Evolutionary conservation across 2,329 filamentous ascomycete genomes (phyloP), one percentile per base, ranked within the genome.

Genomic region (Pseudopyrenochaeta lycopersici): DNA sequence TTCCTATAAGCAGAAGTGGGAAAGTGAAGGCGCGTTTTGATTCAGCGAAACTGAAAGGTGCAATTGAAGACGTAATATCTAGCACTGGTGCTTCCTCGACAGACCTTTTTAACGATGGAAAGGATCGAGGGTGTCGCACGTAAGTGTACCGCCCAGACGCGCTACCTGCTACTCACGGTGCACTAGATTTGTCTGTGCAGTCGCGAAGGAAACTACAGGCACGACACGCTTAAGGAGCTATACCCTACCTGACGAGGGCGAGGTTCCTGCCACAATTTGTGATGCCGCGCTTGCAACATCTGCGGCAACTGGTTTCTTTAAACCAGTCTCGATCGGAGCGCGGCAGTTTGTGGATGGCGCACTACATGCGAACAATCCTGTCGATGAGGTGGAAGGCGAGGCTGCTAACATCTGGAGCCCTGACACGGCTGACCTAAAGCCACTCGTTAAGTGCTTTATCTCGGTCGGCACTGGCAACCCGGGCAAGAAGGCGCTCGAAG

Each of bases 351-450:
- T 79, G 12, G 81, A 83, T 55, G 80, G 78, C 9, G 54, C 41
- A 3, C 11, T 57, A 2, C 49, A 52, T 12, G 52, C 52, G 2
- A 84, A 83, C 60, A 84, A 83, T 49, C 82, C 81, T 1, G 64
- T 79, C 7, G 56, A 66, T 7, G 56, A 72, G 18, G 58, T 81
- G 1, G 78, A 73, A 72, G 70, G 67, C 14, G 71, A 81, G 57
- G 32, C 60, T 1, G 39, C 41, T 1, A 47, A 60, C 17, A 48
- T 62, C 46, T 56, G 56, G 52, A 38, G 56, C 33, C 10, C 33
- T 10, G 46, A 30, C 1, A 46, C 6, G 10, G 50, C 41, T 3
- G 43, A 55, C 15, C 31, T 55, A 11, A 47, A 53, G 18, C 53
- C 48, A n/a, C 48, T 49, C 2, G 47, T 60, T 2, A 56, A 56